Conservation (phyloP, 2,329 filamentous ascomycete genomes). For the Diplodia sapinea region DNA sequence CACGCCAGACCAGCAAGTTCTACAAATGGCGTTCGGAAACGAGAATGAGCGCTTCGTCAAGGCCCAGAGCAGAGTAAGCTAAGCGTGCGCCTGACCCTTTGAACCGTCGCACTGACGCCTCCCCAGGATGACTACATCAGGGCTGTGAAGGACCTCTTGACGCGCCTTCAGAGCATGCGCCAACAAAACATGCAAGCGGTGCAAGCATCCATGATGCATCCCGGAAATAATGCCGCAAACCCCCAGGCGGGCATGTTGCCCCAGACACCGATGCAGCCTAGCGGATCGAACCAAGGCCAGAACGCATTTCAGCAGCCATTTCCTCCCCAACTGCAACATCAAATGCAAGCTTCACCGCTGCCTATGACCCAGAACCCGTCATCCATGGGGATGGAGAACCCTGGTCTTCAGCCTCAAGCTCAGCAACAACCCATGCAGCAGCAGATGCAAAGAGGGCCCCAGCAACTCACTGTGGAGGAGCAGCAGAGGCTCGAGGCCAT, state of each 20-base stretch:
- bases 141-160: background rate
- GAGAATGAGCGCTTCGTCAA: slow-evolving; percentile 14
- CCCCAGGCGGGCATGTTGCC: slow-evolving; percentile 44
- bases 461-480: slow-evolving; percentile 25
- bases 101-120: background rate
- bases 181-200: slow-evolving; percentile 18
- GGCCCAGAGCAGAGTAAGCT: background rate
- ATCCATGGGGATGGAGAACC: slow-evolving; percentile 43
- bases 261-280: slow-evolving; percentile 44
- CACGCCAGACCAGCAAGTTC: slow-evolving; percentile 8
- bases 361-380: slow-evolving; percentile 45
- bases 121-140: slow-evolving; percentile 22
- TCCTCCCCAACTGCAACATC: slow-evolving; percentile 57
- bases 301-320: slow-evolving; percentile 51
- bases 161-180: slow-evolving; percentile 10
- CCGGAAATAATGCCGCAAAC: slow-evolving; percentile 3
- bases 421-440: slow-evolving; percentile 42
- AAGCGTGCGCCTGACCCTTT: background rate
- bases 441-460: slow-evolving; percentile 34
- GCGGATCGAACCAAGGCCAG: slow-evolving; percentile 49
- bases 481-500: slow-evolving; percentile 42
- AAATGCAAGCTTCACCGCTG: slow-evolving; percentile 59
- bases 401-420: slow-evolving; percentile 35
- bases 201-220: slow-evolving; percentile 30
- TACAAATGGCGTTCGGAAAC: slow-evolving; percentile 8